Evolutionary conservation across 2,329 filamentous ascomycete genomes (phyloP), one percentile per base, ranked within the genome.

Genomic region (Cordyceps pruinosa): DNA sequence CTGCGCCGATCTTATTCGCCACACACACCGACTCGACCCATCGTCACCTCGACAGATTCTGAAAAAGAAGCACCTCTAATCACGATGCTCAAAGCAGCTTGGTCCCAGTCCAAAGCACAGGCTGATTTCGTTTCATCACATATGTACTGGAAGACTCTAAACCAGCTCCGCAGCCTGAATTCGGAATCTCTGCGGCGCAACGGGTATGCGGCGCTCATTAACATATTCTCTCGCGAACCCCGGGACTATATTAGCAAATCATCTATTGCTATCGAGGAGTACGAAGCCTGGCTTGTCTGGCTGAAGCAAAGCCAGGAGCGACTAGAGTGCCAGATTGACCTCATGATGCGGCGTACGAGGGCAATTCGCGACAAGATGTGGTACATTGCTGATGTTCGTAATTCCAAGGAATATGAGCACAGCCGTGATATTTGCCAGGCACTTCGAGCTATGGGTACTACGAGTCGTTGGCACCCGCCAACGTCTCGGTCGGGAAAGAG

Each of bases 351-450:
- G 58, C 83, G 84, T 5, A 78, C 94, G 37, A 83, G 86, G 58
- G 85, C 87, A 23, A 78, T 97, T 39, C 84, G 94, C 42, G 89
- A 96, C 69, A 97, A 97, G 77, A 96, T 97, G 89, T 99, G 94
- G 94, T 99, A 96, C 69, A 89, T 94, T 59, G 93, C 89, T 1
- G 91, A 97, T 69, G 92, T 97, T 28, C 87, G 90, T 61, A 92
- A 93, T 65, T 97, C 94, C 4, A 88, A 86, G 49, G 84, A 86
- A 10, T 97, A 97, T 66, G 89, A 94, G 59, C 88, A 95, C 63
- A 90, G 90, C 39, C 86, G 87, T 58, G 90, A 93, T 62, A 87
- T 97, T 47, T 89, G 91, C 6, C 82, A 89, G 59, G 94, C 93
- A 5, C 76, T 99, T 50, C 95, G 94, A 71, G 90, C 88, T 8